Percentiles rank a stretch among this genome's conserved stretches.
Evolutionary conservation across 257 asterid species (phyloP).

Genomic region (Mitragyna speciosa): DNA sequence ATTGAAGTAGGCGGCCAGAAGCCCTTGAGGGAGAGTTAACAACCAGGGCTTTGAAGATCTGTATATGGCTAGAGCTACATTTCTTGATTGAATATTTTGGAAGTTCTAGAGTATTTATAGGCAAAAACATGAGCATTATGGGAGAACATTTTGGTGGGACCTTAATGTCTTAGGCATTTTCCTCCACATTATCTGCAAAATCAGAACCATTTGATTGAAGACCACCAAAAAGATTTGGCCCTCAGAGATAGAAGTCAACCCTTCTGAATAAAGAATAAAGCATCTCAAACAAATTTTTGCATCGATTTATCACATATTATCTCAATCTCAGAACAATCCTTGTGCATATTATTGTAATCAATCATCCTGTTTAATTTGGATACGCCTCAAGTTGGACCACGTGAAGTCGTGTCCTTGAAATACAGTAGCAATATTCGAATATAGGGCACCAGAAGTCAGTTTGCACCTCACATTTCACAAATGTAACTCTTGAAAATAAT

Average conservation of each 20-base stretch:
- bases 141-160: slow-evolving; percentile 33
- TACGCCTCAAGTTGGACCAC: neutral
- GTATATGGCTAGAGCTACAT: slow-evolving; percentile 6
- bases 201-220: slow-evolving; percentile 36
- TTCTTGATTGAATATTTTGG: neutral
- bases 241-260: slow-evolving; percentile 51
- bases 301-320: slow-evolving; percentile 20
- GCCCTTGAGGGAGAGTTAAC: slow-evolving; percentile 78
- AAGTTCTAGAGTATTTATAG: slow-evolving; percentile 40
- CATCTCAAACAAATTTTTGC: slow-evolving; percentile 30
- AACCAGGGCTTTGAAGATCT: slow-evolving; percentile 39
- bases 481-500: neutral
- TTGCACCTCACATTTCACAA: neutral
- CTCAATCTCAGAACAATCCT: slow-evolving; percentile 17
- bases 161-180: slow-evolving; percentile 30
- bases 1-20: slow-evolving; percentile 34
- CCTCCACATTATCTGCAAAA: slow-evolving; percentile 36
- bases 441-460: neutral
- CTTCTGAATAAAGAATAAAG: slow-evolving; percentile 50
- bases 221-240: slow-evolving; percentile 30
- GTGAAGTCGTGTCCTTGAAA: neutral
- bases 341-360: slow-evolving; percentile 10
- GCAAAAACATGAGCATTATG: slow-evolving; percentile 10
- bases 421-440: slow-evolving; percentile 1
- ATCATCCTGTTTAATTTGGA: slow-evolving; percentile 1